Percentiles rank a stretch among this genome's conserved stretches.
phyloP scores from a whole-genome alignment of 2,329 filamentous ascomycete species.

The Taxawa tesnikishii region DNA sequence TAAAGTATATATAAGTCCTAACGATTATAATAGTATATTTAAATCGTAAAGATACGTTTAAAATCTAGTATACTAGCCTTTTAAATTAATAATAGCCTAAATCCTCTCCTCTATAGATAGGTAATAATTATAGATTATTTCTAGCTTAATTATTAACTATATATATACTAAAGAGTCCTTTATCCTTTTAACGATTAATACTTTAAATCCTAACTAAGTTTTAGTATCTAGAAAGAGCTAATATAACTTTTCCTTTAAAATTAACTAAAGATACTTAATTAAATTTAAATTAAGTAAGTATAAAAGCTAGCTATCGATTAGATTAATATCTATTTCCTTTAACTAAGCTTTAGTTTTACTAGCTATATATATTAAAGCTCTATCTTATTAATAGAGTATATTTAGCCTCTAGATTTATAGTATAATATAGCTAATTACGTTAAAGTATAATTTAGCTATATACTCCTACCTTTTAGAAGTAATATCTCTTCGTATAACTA shows the following conservation, averaged over 20 bases:
- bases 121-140: background rate
- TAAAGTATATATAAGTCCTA: too few relatives aligned
- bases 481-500: too few relatives aligned
- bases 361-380: conserved; percentile 1
- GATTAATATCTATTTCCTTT: background rate
- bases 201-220: conserved; percentile 1
- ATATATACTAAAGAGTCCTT: too few relatives aligned
- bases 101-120: background rate
- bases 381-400: background rate
- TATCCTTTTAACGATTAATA: background rate
- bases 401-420: background rate
- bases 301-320: too few relatives aligned
- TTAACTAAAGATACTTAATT: conserved; percentile 3
- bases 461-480: background rate
- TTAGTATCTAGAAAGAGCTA: conserved; percentile 3
- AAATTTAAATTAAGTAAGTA: conserved; percentile 1
- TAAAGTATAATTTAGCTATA: background rate
- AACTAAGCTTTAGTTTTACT: background rate
- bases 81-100: background rate
- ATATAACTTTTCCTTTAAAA: conserved; percentile 3
- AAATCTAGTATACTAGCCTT: conserved; percentile 3
- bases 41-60: too few relatives aligned
- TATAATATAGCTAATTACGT: background rate
- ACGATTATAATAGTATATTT: too few relatives aligned
- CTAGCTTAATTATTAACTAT: background rate